Conservation (phyloP, 1,139 yeast genomes). For the Spathaspora sp. region DNA sequence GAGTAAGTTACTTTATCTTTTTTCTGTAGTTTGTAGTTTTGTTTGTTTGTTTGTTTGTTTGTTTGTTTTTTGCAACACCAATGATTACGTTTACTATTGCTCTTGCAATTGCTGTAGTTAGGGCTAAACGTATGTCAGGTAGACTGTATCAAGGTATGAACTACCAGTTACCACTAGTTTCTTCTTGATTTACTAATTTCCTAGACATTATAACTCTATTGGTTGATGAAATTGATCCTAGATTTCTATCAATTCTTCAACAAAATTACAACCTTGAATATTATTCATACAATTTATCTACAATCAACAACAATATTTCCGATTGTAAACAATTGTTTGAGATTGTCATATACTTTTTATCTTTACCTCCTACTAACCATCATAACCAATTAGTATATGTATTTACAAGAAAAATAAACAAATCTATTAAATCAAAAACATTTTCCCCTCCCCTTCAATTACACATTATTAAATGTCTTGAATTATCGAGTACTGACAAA, state of each 20-base stretch:
- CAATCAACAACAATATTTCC: not conserved
- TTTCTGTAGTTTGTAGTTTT: too few species aligned
- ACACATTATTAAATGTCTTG: conserved; percentile 8
- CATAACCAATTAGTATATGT: conserved; percentile 9
- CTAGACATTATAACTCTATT: conserved; percentile 7
- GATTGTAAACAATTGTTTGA: conserved; percentile 4
- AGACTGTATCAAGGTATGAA: conserved; percentile 1
- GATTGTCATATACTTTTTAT: conserved; percentile 11
- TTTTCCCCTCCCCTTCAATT: conserved; percentile 6
- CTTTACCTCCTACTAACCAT: conserved; percentile 2
- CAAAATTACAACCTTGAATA: conserved; percentile 9
- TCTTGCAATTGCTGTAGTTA: conserved; percentile 15
- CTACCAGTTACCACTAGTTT: not conserved
- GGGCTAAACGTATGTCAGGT: conserved; percentile 4
- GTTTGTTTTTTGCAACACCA: not conserved
- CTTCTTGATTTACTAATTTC: not conserved
- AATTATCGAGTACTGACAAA: conserved; percentile 3
- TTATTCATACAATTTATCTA: conserved; percentile 7
- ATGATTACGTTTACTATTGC: conserved; percentile 8
- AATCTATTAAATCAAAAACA: not conserved
- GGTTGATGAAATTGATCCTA: conserved; percentile 9
- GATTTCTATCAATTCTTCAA: conserved; percentile 5
- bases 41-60: not conserved
- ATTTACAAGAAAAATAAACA: conserved; percentile 6
- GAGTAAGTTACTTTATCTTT: too few species aligned